phyloP scores from a whole-genome alignment of 441 rosid species.

The Syzygium syzygioides region DNA sequence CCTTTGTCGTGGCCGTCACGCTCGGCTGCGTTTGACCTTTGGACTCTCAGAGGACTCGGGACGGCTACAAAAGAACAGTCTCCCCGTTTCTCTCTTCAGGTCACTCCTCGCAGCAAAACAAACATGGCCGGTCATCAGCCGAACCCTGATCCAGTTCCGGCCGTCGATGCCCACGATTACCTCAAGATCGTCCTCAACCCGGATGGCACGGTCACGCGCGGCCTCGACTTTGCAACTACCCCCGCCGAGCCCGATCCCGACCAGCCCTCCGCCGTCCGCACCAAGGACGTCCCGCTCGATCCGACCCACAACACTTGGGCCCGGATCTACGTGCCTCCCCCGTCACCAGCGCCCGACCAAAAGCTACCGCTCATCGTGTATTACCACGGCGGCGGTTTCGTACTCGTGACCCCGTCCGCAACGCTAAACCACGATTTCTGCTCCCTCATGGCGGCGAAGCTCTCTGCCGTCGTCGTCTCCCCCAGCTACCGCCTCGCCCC shows the following conservation, averaged over 20 bases:
- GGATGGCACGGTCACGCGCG: slow-evolving; percentile 45
- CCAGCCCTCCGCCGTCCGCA: background rate
- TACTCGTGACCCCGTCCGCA: slow-evolving; percentile 17
- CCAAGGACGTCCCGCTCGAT: slow-evolving; percentile 37
- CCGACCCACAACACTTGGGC: slow-evolving; percentile 24
- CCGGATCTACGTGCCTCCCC: slow-evolving; percentile 32
- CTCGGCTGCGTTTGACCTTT: background rate
- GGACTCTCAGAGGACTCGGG: background rate
- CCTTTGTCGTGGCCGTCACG: background rate
- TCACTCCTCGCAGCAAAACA: background rate
- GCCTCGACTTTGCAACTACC: background rate
- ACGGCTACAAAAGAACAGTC: background rate
- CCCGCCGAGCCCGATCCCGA: slow-evolving; percentile 22
- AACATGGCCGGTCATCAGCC: background rate
- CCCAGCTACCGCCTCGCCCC: slow-evolving; percentile 44
- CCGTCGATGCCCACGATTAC: slow-evolving; percentile 34
- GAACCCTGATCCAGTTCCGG: background rate
- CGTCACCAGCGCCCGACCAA: background rate
- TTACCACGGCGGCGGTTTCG: slow-evolving; percentile 54
- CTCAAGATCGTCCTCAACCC: slow-evolving; percentile 26
- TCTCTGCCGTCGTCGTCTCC: slow-evolving; percentile 28
- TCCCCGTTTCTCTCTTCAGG: background rate
- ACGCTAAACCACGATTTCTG: slow-evolving; percentile 13
- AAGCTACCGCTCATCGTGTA: slow-evolving; percentile 45
- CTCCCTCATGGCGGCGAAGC: slow-evolving; percentile 15